Evolutionary conservation across 129 eudicot species (phyloP), one percentile per base, ranked within the genome.

Genomic region (Flaveria robusta): DNA sequence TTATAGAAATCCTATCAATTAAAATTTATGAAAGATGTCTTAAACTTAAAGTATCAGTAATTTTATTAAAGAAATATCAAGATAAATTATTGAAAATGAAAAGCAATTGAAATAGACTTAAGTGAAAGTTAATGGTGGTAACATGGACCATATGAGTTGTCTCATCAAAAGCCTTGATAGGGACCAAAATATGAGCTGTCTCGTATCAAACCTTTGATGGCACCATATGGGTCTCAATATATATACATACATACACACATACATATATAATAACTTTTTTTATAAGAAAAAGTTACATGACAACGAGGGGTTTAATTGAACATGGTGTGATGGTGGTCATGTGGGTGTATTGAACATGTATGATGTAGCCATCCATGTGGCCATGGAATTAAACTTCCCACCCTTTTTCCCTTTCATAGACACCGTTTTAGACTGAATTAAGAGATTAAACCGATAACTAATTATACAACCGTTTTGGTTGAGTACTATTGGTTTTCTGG

Each of bases 291-390:
- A 78, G 79, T 78, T 83, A 66, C 71, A 78, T 74, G 81, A 86
- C 85, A 79, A 76, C 74, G 79, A 74, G 72, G 71, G 84, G 75
- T 83, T 81, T 63, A 77, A 69, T 69, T 76, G 89, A 89, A 84
- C 88, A 86, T 86, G 89, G 39, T 34, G 39, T 34, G 39, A 34
- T 34, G 39, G 89, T 74, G 58, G 87, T 87, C 95, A 89, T 86
- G 95, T 89, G 95, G 77, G 71, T 75, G 81, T 26, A 12, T 3
- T 79, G 81, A 84, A 84, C 83, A 74, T 84, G 71, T 60, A 79
- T 82, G 90, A 86, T 89, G 95, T 86, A 87, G 66, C 77, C 83
- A 82, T 84, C 88, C 92, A 88, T 88, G 92, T 88, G 92, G 80
- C 71, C 68, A 74, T 50, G 70, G 63, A 70, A 42, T 46, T 27